These are phyloP conservation scores for Avena eriantha DNA, from an alignment of 176 grass and related monocot genomes.

Conservation along the genomic window DNA sequence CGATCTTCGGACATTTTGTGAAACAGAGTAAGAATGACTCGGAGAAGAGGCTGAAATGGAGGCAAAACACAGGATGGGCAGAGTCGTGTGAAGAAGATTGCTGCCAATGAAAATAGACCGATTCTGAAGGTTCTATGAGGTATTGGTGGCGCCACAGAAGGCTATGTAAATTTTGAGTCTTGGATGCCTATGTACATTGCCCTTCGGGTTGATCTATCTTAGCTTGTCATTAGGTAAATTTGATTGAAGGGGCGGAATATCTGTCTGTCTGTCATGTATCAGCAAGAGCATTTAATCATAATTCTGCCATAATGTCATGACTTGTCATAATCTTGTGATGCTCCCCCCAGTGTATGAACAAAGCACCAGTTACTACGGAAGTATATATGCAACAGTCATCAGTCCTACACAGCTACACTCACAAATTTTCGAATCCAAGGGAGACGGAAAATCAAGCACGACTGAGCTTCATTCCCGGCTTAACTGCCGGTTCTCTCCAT, in stretches of 20 bases:
- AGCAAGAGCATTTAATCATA: neutral
- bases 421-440: neutral
- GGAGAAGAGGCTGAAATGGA: no score
- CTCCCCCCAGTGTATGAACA: neutral
- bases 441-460: neutral
- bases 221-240: neutral
- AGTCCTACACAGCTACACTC: neutral
- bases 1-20: neutral
- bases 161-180: no score
- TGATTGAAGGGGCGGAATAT: neutral
- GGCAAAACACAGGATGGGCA: neutral
- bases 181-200: no score
- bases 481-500: conserved; percentile 41
- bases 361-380: neutral
- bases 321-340: neutral
- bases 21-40: neutral
- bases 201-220: neutral
- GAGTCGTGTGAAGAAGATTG: neutral
- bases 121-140: neutral
- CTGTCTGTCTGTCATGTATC: neutral
- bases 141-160: no score
- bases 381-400: neutral
- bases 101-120: neutral
- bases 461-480: neutral
- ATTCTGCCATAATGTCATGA: neutral